phyloP scores from a whole-genome alignment of 805 yeast genomes.

The Saturnispora serradocipensis region DNA sequence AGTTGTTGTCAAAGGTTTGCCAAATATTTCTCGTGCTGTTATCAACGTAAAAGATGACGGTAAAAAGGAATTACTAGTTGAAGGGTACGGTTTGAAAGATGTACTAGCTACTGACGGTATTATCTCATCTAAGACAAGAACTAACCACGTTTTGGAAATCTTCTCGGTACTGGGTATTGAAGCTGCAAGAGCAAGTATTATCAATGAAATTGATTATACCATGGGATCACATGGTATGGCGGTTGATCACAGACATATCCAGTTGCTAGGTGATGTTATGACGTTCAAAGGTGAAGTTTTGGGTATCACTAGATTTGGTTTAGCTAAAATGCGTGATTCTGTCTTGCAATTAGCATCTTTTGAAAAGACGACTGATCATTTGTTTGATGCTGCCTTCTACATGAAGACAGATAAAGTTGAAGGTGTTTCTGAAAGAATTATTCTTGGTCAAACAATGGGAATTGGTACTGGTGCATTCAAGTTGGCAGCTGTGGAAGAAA shows the following conservation, averaged over 20 bases:
- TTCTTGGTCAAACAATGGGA: constrained; percentile 94
- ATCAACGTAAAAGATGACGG: constrained; percentile 84
- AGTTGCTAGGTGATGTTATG: constrained; percentile 96
- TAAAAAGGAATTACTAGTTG: constrained; percentile 85
- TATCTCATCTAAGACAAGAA: constrained; percentile 73
- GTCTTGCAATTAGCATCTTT: constrained; percentile 94
- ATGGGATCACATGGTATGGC: constrained; percentile 99
- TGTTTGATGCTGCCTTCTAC: constrained; percentile 95
- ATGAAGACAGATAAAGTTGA: constrained; percentile 94
- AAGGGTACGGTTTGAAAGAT: constrained; percentile 92
- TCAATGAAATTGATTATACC: constrained; percentile 90
- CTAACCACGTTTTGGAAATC: constrained; percentile 90
- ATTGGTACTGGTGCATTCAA: constrained; percentile 97
- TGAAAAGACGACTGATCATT: constrained; percentile 96
- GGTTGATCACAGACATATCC: constrained; percentile 99
- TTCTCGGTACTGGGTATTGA: constrained; percentile 89
- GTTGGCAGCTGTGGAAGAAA: constrained; percentile 51
- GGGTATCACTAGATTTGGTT: constrained; percentile 96
- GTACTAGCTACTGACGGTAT: constrained; percentile 99
- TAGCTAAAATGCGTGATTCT: constrained; percentile 97
- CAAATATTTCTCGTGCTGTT: constrained; percentile 91
- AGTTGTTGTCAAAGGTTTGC: constrained; percentile 86
- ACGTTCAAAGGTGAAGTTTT: constrained; percentile 96
- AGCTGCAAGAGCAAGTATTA: constrained; percentile 91
- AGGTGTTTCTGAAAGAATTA: constrained; percentile 97